Evolutionary conservation across 2,329 filamentous ascomycete species (phyloP).

Genomic region (Fusarium oligoseptatum): DNA sequence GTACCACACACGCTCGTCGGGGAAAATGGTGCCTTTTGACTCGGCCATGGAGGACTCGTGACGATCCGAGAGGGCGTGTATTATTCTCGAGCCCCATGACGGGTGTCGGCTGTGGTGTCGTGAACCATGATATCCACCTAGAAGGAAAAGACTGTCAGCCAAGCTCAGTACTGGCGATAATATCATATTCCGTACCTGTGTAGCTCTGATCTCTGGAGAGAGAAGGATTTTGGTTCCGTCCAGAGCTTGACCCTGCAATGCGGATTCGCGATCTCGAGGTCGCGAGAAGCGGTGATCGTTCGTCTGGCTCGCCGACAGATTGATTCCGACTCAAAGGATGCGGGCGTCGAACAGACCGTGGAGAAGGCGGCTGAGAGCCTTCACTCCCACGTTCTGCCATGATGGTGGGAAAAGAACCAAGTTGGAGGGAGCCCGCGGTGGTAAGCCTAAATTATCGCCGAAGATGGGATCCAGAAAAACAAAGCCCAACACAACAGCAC

Average conservation of each 20-base stretch:
- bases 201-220: slow-evolving; percentile 60
- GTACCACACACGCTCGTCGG: slow-evolving; percentile 95
- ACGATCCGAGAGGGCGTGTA: slow-evolving; percentile 70
- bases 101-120: slow-evolving; percentile 69
- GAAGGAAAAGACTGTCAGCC: slow-evolving; percentile 20
- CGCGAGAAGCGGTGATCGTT: slow-evolving; percentile 60
- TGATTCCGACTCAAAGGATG: slow-evolving; percentile 43
- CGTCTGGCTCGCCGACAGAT: slow-evolving; percentile 54
- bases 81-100: slow-evolving; percentile 72
- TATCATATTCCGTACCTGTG: slow-evolving; percentile 49
- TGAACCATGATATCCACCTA: slow-evolving; percentile 55
- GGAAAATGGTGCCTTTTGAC: slow-evolving; percentile 74
- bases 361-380: slow-evolving; percentile 52
- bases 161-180: not conserved
- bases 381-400: slow-evolving; percentile 51
- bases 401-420: slow-evolving; percentile 8
- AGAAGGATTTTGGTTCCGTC: slow-evolving; percentile 41
- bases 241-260: slow-evolving; percentile 51
- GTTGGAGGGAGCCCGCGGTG: not conserved
- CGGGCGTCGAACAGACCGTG: slow-evolving; percentile 49
- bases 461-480: not conserved
- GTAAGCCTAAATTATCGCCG: not conserved
- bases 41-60: slow-evolving; percentile 69
- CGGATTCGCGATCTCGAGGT: slow-evolving; percentile 58
- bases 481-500: slow-evolving; percentile 3